A percentile compares a stretch with the other conserved stretches of the same genome.
phyloP scores from a whole-genome alignment of 1,139 yeast species.

The Geotrichum macrosporum region DNA sequence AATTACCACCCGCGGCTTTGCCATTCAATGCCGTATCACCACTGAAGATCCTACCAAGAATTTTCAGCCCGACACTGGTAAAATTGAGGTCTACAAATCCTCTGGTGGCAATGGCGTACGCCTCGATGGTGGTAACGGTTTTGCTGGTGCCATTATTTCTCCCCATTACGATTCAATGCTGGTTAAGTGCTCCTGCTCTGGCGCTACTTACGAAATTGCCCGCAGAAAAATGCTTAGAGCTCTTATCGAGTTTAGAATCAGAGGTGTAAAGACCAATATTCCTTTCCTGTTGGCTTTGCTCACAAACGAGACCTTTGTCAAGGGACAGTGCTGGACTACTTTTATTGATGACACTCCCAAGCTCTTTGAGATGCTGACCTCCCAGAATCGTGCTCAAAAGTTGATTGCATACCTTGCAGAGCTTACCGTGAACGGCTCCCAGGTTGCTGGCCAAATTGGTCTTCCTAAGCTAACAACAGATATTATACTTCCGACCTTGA shows the following conservation, averaged over 20 bases:
- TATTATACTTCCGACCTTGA: conserved; percentile 69
- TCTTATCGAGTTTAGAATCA: conserved; percentile 91
- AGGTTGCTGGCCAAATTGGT: conserved; percentile 93
- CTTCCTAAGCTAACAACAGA: conserved; percentile 73
- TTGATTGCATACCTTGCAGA: conserved; percentile 85
- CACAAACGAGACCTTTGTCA: conserved; percentile 84
- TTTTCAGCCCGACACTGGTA: conserved; percentile 98
- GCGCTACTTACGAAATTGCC: conserved; percentile 93
- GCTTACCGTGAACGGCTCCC: conserved; percentile 89
- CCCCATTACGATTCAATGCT: conserved; percentile 98
- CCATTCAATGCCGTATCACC: conserved; percentile 98
- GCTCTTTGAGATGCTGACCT: conserved; percentile 87
- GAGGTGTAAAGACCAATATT: conserved; percentile 98
- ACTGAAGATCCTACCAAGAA: conserved; percentile 96
- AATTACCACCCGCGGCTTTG: conserved; percentile 94
- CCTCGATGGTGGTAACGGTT: conserved; percentile 98
- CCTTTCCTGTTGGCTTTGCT: conserved; percentile 92
- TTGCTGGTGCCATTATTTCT: conserved; percentile 95
- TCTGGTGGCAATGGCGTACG: conserved; percentile 99
- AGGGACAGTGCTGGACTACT: conserved; percentile 95
- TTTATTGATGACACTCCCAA: conserved; percentile 97
- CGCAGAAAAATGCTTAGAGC: conserved; percentile 97
- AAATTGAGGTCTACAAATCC: conserved; percentile 95
- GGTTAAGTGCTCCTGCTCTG: conserved; percentile 95
- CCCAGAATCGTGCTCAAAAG: conserved; percentile 96